These are phyloP conservation scores for Funneliformis mosseae DNA, from an alignment of 192 early-diverging fungal genomes.

Conservation along the genomic window DNA sequence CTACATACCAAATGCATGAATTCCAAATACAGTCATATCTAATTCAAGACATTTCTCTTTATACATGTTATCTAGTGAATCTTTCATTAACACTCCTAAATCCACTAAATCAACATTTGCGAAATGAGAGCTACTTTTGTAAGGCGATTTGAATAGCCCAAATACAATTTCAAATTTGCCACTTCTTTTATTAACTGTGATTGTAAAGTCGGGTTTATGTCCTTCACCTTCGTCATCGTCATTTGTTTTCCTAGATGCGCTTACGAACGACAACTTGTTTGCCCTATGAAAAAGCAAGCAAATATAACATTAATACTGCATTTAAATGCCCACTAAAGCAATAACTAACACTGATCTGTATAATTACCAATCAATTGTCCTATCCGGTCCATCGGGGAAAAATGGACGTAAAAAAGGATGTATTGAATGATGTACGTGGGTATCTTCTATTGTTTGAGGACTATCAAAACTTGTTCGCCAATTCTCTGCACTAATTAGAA, in stretches of 20 bases:
- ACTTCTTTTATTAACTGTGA: not conserved
- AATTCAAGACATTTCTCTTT: not conserved
- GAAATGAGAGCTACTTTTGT: too few relatives aligned
- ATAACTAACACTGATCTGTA: not conserved
- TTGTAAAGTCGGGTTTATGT: not conserved
- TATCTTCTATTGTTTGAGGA: conserved; percentile 14
- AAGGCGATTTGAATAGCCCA: too few relatives aligned
- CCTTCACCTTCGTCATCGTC: not conserved
- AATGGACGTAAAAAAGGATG: conserved; percentile 19
- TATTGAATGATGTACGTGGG: conserved; percentile 12
- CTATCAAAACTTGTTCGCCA: conserved; percentile 13
- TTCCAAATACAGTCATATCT: conserved; percentile 10
- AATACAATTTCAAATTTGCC: too few relatives aligned
- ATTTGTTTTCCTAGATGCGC: not conserved
- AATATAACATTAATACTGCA: not conserved
- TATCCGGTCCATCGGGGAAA: not conserved
- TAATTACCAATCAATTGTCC: conserved; percentile 10
- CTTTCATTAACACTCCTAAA: conserved; percentile 15
- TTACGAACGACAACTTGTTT: not conserved
- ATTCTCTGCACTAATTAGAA: conserved; percentile 12
- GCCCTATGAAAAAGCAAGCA: conserved; percentile 10
- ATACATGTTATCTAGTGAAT: conserved; percentile 17
- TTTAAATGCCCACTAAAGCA: not conserved
- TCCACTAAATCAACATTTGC: too few relatives aligned
- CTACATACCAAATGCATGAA: conserved; percentile 8